These are phyloP conservation scores for Fistulifera solaris DNA, from an alignment of 108 stramenopile species.

Conservation along the genomic window DNA sequence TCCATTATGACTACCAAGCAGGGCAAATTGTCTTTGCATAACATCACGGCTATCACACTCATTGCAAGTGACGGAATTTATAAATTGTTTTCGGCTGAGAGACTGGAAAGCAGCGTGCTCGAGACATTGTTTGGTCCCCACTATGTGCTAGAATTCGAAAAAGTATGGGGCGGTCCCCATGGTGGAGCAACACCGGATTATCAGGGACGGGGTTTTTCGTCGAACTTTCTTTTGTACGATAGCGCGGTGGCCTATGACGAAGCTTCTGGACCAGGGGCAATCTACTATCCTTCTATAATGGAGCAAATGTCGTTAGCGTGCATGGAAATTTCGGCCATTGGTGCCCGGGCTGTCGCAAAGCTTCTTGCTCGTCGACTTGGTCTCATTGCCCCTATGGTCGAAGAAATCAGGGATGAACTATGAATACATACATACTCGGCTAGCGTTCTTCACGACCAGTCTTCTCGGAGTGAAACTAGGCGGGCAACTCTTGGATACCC, in stretches of 20 bases:
- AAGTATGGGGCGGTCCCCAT: slow-evolving; percentile 37
- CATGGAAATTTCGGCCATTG: slow-evolving; percentile 67
- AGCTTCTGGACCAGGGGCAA: slow-evolving; percentile 27
- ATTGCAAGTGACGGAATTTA: slow-evolving; percentile 28
- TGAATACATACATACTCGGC: no score
- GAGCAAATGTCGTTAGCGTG: slow-evolving; percentile 54
- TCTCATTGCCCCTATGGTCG: slow-evolving; percentile 3
- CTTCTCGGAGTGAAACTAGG: no score
- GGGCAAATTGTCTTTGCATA: slow-evolving; percentile 34
- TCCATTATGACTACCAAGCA: slow-evolving; percentile 37
- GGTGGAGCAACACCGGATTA: slow-evolving; percentile 64
- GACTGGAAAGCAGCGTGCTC: slow-evolving; percentile 18
- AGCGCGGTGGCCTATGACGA: slow-evolving; percentile 35
- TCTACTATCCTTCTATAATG: slow-evolving; percentile 72
- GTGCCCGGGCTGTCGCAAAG: slow-evolving; percentile 69
- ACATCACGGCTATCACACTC: slow-evolving; percentile 29
- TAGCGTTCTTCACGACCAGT: no score
- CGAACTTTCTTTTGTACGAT: slow-evolving; percentile 55
- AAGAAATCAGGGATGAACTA: no score
- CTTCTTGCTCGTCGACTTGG: slow-evolving; percentile 57
- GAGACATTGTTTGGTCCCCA: slow-evolving; percentile 38
- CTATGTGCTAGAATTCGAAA: slow-evolving; percentile 35
- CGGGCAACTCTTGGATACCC: no score
- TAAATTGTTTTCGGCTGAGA: slow-evolving; percentile 47
- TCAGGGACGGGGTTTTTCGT: slow-evolving; percentile 28